A percentile compares a stretch with the other conserved stretches of the same genome.
Conservation (phyloP, 768 basidiomycete species). For the Naganishia friedmannii region DNA sequence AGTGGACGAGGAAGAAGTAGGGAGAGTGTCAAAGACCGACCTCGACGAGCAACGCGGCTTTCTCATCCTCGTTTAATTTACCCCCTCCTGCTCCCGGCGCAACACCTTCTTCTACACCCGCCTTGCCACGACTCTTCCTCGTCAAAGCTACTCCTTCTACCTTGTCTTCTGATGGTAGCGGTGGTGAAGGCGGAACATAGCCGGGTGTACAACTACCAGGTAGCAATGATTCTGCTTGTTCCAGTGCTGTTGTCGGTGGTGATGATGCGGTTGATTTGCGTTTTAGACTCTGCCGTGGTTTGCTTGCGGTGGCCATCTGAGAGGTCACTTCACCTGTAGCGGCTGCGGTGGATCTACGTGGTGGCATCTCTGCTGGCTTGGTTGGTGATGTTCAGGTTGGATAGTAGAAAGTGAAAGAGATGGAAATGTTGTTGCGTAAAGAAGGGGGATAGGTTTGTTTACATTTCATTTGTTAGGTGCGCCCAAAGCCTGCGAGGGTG, state of each 20-base stretch:
- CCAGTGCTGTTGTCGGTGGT: background rate
- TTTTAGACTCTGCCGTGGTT: conserved; percentile 2
- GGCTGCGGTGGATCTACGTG: conserved; percentile 7
- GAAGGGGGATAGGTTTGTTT: too few relatives aligned
- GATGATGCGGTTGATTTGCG: conserved; percentile 4
- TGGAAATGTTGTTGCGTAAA: too few relatives aligned
- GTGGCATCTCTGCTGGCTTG: conserved; percentile 15
- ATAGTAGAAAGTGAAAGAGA: too few relatives aligned
- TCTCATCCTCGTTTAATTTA: conserved; percentile 7
- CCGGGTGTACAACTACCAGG: conserved; percentile 15
- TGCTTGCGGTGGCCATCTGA: background rate
- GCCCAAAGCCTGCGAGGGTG: too few relatives aligned
- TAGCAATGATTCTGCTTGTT: conserved; percentile 9
- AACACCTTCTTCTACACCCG: background rate
- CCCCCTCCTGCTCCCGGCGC: too few relatives aligned
- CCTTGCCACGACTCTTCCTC: background rate
- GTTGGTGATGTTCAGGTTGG: background rate
- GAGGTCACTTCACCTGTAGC: background rate
- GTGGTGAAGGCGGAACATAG: background rate
- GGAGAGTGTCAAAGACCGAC: background rate
- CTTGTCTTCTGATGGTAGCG: background rate
- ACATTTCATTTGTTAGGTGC: too few relatives aligned
- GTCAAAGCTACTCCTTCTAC: background rate
- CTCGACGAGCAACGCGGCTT: conserved; percentile 21
- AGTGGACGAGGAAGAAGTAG: too few relatives aligned